A percentile compares a stretch with the other conserved stretches of the same genome.
Evolutionary conservation across 2,329 filamentous ascomycete genomes (phyloP).

Genomic region (Colletotrichum sp.): DNA sequence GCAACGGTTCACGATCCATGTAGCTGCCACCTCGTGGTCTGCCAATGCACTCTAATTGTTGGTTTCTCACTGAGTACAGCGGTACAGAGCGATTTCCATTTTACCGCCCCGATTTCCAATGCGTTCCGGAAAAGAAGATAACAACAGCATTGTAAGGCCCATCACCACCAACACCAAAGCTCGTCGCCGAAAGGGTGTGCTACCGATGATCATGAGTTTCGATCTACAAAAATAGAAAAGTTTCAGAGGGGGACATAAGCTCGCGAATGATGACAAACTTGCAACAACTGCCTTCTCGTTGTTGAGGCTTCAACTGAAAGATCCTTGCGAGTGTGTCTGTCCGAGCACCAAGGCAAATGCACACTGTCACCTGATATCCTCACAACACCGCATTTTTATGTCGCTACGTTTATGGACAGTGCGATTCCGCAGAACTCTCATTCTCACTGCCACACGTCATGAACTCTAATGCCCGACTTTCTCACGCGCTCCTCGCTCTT

Average conservation of each 20-base stretch:
- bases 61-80: neutral
- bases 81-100: accelerated
- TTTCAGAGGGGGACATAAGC: neutral
- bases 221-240: neutral
- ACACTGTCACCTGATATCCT: neutral
- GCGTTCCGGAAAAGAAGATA: neutral
- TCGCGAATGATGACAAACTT: neutral
- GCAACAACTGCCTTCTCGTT: neutral
- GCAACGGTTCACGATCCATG: neutral
- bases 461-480: neutral
- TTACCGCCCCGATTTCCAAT: neutral
- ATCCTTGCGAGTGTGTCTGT: neutral
- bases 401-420: neutral
- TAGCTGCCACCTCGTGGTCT: neutral
- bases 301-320: neutral
- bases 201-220: neutral
- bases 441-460: neutral
- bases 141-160: neutral
- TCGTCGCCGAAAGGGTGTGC: neutral
- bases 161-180: neutral
- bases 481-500: neutral
- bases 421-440: neutral
- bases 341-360: neutral
- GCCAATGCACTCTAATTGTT: neutral
- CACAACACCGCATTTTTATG: neutral